Evolutionary conservation across 225 moss, liverwort and hornwort genomes (phyloP).

Genomic region (Physcomitrellopsis africana): DNA sequence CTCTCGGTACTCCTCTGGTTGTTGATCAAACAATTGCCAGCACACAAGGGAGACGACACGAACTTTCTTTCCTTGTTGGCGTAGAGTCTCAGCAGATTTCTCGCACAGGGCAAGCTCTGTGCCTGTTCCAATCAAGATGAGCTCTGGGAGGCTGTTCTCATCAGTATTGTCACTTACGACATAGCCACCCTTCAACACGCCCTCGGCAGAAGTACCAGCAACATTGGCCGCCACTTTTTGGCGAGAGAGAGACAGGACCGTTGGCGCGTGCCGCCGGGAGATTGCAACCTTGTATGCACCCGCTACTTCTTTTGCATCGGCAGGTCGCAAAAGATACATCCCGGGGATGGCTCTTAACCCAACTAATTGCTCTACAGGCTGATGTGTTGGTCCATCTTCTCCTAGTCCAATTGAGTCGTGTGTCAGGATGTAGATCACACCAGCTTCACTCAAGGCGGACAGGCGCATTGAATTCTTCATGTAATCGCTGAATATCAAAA

Average conservation of each 20-base stretch:
- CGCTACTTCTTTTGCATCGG: constrained; percentile 66
- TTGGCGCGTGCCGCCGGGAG: constrained; percentile 56
- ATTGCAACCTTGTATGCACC: constrained; percentile 69
- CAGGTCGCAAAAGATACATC: constrained; percentile 63
- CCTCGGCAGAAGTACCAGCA: constrained; percentile 47
- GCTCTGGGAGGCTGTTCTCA: constrained; percentile 37
- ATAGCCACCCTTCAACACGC: constrained; percentile 65
- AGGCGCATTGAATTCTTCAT: constrained; percentile 79
- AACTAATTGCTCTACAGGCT: constrained; percentile 72
- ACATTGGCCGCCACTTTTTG: constrained; percentile 69
- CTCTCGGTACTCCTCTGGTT: constrained; percentile 56
- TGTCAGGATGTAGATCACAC: constrained; percentile 69
- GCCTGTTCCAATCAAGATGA: constrained; percentile 74
- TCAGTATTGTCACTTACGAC: constrained; percentile 62
- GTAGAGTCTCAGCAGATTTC: constrained; percentile 54
- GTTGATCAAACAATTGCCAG: constrained; percentile 75
- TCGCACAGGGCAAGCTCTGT: constrained; percentile 70
- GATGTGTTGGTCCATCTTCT: constrained; percentile 85
- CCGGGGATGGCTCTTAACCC: constrained; percentile 71
- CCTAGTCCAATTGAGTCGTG: constrained; percentile 82
- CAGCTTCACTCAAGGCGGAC: constrained; percentile 63
- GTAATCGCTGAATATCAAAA: constrained; percentile 78
- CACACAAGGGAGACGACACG: constrained; percentile 84
- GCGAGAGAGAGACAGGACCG: constrained; percentile 57
- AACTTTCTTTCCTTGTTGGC: constrained; percentile 48